Conservation (phyloP, 768 basidiomycete genomes). For the Exsudoporus frostii region DNA sequence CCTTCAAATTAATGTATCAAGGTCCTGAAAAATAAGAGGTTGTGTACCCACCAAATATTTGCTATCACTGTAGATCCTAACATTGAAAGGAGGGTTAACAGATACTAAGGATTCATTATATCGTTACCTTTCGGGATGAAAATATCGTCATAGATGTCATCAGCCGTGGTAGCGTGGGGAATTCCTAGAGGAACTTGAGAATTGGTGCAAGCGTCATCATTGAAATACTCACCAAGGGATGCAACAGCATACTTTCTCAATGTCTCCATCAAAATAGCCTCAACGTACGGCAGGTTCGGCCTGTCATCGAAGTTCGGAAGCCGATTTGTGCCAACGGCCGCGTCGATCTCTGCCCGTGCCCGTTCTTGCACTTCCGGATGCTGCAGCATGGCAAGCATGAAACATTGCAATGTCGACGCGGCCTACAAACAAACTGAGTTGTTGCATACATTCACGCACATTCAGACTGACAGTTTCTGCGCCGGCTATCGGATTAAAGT, state of each 20-base stretch:
- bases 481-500: conserved; percentile 13
- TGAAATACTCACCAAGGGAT: conserved; percentile 19
- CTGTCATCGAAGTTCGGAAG: conserved; percentile 28
- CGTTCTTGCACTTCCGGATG: conserved; percentile 31
- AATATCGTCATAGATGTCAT: conserved; percentile 15
- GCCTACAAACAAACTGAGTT: conserved; percentile 2
- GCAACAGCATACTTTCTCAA: conserved; percentile 25
- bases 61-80: conserved; percentile 18
- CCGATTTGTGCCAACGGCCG: conserved; percentile 26
- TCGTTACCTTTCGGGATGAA: conserved; percentile 26
- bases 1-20: conserved; percentile 9
- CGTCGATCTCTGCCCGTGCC: conserved; percentile 31
- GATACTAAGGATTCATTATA: neutral
- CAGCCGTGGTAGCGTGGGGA: conserved; percentile 18
- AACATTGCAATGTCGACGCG: conserved; percentile 11
- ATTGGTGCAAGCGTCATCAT: neutral
- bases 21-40: neutral
- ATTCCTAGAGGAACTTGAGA: conserved; percentile 4
- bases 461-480: conserved; percentile 16
- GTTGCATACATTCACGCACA: neutral
- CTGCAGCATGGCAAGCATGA: conserved; percentile 32
- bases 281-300: conserved; percentile 25
- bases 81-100: neutral
- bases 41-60: conserved; percentile 19
- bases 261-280: conserved; percentile 21